phyloP scores from a whole-genome alignment of 345 rosid species.

The Lumnitzera littorea region DNA sequence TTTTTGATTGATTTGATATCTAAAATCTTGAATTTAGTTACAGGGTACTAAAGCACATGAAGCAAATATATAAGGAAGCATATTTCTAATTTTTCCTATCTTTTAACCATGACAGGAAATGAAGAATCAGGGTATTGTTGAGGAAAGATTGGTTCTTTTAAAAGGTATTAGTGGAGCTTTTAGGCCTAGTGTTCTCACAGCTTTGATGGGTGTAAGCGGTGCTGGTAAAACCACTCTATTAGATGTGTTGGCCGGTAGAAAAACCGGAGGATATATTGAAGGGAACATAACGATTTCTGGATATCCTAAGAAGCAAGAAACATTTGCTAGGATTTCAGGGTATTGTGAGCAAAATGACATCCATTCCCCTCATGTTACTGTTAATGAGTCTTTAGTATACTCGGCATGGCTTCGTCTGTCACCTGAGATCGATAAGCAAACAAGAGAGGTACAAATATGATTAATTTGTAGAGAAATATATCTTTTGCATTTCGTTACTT shows the following conservation, averaged over 20 bases:
- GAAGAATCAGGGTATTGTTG: constrained; percentile 28
- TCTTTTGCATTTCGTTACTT: too few relatives aligned
- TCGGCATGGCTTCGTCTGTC: constrained; percentile 47
- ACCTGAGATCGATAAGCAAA: constrained; percentile 20
- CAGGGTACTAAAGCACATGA: too few relatives aligned
- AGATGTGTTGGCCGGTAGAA: constrained; percentile 53
- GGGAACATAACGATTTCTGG: constrained; percentile 35
- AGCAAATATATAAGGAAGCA: too few relatives aligned
- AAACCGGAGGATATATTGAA: constrained; percentile 37
- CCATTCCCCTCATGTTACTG: constrained; percentile 35
- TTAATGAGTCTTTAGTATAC: constrained; percentile 32
- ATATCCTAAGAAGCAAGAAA: constrained; percentile 42
- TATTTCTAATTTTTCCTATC: too few relatives aligned
- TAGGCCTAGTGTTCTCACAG: constrained; percentile 45
- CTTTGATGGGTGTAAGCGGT: constrained; percentile 49
- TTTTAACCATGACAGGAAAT: constrained; percentile 20
- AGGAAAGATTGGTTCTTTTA: constrained; percentile 30
- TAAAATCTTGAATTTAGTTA: too few relatives aligned
- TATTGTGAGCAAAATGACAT: constrained; percentile 50
- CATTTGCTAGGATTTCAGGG: constrained; percentile 43
- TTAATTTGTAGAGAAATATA: not conserved
- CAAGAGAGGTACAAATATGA: constrained; percentile 23
- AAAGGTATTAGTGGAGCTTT: constrained; percentile 40
- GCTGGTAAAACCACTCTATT: constrained; percentile 48
- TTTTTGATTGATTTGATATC: too few relatives aligned